Percentiles rank a stretch among this genome's conserved stretches.
These are phyloP conservation scores for Ambrosiella beaveri DNA, from an alignment of 2,329 filamentous ascomycete genomes.

Conservation along the genomic window DNA sequence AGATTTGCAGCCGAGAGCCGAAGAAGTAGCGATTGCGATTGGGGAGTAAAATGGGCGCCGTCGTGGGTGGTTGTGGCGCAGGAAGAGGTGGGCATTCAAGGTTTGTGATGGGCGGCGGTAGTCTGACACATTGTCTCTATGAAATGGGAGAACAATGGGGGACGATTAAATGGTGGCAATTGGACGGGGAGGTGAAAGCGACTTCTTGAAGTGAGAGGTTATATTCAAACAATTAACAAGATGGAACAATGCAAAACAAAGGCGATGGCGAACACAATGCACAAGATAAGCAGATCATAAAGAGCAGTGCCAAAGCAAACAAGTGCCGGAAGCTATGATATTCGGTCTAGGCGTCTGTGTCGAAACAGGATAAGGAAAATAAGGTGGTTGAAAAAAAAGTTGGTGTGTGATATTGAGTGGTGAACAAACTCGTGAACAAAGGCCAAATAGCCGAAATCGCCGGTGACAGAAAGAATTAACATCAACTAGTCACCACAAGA, in stretches of 20 bases:
- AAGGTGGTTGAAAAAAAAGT: neutral
- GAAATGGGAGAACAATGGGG: neutral
- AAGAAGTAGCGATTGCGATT: neutral
- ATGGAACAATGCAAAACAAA: neutral
- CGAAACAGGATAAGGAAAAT: neutral
- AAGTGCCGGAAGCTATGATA: neutral
- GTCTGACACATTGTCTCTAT: neutral
- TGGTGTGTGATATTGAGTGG: neutral
- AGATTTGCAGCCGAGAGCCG: neutral
- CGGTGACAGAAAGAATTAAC: too few relatives aligned
- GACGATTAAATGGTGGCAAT: neutral
- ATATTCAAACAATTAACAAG: neutral
- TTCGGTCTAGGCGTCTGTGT: neutral
- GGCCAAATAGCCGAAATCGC: too few relatives aligned
- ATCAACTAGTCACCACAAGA: too few relatives aligned
- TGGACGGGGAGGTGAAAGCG: neutral
- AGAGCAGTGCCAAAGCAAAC: neutral
- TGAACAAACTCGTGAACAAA: too few relatives aligned
- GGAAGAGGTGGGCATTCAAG: neutral
- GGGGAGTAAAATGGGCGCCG: neutral
- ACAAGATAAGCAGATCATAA: neutral
- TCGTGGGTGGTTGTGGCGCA: neutral
- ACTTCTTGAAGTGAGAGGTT: neutral
- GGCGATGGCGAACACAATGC: neutral
- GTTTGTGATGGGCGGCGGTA: neutral